Conservation (phyloP, 2,329 filamentous ascomycete genomes). For the Chaetomiaceae sp. region DNA sequence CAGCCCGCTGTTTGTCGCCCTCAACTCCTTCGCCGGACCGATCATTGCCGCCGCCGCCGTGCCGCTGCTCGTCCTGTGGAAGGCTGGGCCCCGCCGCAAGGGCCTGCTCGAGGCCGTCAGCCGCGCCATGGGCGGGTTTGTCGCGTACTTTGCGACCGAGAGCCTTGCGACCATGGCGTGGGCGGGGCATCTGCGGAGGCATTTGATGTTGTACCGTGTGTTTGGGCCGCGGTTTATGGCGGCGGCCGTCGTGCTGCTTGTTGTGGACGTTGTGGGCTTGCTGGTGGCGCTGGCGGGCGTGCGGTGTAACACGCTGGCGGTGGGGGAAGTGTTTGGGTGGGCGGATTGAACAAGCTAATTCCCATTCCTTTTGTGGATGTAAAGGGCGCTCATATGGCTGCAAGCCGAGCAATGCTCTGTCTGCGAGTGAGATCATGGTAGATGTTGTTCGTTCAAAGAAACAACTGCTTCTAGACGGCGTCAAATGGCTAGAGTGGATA, state of each 20-base stretch:
- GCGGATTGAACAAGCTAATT: slow-evolving; percentile 29
- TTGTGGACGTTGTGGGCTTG: slow-evolving; percentile 71
- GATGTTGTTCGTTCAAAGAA: too few relatives aligned
- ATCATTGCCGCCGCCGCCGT: slow-evolving; percentile 75
- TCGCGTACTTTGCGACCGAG: slow-evolving; percentile 77
- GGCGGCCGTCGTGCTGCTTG: slow-evolving; percentile 61
- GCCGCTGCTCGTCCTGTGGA: slow-evolving; percentile 82
- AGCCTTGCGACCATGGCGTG: slow-evolving; percentile 83
- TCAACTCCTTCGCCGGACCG: slow-evolving; percentile 87
- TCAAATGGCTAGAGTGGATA: too few relatives aligned
- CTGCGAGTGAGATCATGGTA: too few relatives aligned
- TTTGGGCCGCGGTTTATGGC: slow-evolving; percentile 90
- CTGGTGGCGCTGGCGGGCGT: slow-evolving; percentile 67
- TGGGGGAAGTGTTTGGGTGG: slow-evolving; percentile 87
- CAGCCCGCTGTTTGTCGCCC: slow-evolving; percentile 70
- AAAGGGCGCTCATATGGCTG: too few relatives aligned
- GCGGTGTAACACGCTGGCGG: slow-evolving; percentile 68
- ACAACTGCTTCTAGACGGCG: too few relatives aligned
- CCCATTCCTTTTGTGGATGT: too few relatives aligned
- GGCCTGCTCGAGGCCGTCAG: slow-evolving; percentile 64
- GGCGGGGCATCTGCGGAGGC: slow-evolving; percentile 79
- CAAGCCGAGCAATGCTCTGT: too few relatives aligned
- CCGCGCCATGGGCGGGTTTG: slow-evolving; percentile 65
- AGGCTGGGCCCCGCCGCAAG: slow-evolving; percentile 68
- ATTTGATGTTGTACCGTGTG: slow-evolving; percentile 94